Conservation (phyloP, 441 rosid genomes). For the Oxalis stricta region DNA sequence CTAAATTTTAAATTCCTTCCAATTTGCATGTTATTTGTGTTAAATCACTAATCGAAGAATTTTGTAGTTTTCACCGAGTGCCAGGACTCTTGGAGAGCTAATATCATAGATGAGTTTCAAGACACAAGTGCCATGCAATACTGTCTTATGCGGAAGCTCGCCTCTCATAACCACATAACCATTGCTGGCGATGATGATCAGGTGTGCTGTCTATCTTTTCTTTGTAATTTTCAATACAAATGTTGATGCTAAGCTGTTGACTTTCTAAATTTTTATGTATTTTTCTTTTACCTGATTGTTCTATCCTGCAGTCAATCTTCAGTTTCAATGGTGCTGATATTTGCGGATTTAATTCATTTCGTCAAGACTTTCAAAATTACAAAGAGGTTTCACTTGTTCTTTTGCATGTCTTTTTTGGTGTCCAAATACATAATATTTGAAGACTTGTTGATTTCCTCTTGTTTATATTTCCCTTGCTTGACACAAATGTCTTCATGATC, state of each 20-base stretch:
- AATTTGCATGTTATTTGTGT: constrained; percentile 6
- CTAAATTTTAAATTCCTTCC: constrained; percentile 3
- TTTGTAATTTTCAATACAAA: not conserved
- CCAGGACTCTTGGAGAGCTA: constrained; percentile 69
- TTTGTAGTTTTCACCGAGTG: constrained; percentile 56
- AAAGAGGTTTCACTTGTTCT: constrained; percentile 54
- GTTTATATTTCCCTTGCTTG: constrained; percentile 3
- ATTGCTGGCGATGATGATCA: constrained; percentile 97
- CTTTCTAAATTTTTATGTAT: constrained; percentile 4
- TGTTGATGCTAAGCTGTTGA: not conserved
- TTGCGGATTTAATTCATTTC: constrained; percentile 89
- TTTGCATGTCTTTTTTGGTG: not conserved
- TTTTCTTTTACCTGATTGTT: not conserved
- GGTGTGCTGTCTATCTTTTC: constrained; percentile 24
- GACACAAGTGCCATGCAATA: constrained; percentile 96
- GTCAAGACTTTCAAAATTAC: constrained; percentile 58
- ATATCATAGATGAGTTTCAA: constrained; percentile 89
- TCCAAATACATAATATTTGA: constrained; percentile 2
- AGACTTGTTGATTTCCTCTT: not conserved
- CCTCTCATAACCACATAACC: constrained; percentile 67
- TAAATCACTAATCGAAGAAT: constrained; percentile 12
- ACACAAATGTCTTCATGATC: constrained; percentile 13
- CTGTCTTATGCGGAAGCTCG: constrained; percentile 49
- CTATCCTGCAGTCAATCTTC: constrained; percentile 67
- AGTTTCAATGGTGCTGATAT: constrained; percentile 90